Conservation (phyloP, 768 basidiomycete genomes). For the Auriscalpium microsporum region DNA sequence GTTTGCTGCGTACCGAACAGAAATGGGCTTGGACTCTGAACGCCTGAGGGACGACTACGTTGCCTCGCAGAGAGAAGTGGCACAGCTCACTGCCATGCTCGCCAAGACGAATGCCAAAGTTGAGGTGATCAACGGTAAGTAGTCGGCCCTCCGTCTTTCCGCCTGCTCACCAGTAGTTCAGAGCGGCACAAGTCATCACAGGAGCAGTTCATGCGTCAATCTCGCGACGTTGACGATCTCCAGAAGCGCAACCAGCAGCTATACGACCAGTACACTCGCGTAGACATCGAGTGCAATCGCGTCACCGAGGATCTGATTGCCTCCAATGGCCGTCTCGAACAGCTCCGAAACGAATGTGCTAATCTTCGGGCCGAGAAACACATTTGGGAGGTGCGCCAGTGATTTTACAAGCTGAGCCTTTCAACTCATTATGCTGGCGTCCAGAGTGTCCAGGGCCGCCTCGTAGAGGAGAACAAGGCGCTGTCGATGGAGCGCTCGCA, state of each 20-base stretch:
- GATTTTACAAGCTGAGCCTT: not conserved
- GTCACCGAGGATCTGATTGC: conserved; percentile 57
- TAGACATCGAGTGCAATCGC: conserved; percentile 68
- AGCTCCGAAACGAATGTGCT: conserved; percentile 75
- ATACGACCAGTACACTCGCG: conserved; percentile 62
- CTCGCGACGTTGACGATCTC: conserved; percentile 57
- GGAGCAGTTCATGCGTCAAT: conserved; percentile 56
- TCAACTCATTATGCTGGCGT: not conserved
- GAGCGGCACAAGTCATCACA: conserved; percentile 66
- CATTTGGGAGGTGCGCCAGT: conserved; percentile 71
- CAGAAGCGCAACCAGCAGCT: conserved; percentile 63
- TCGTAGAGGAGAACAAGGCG: conserved; percentile 79
- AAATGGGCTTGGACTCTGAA: conserved; percentile 72
- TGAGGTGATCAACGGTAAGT: conserved; percentile 67
- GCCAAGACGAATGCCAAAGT: conserved; percentile 81
- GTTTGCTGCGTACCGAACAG: conserved; percentile 71
- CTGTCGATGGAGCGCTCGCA: conserved; percentile 77
- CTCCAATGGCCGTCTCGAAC: conserved; percentile 56
- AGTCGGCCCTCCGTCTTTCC: not conserved
- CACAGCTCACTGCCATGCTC: conserved; percentile 52
- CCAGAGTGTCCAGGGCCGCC: conserved; percentile 69
- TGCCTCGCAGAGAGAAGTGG: conserved; percentile 58
- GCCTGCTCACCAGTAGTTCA: conserved; percentile 19
- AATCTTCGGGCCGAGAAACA: conserved; percentile 90
- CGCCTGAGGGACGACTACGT: conserved; percentile 64